Conservation (phyloP, 306 rosid species). For the Quercus variabilis region DNA sequence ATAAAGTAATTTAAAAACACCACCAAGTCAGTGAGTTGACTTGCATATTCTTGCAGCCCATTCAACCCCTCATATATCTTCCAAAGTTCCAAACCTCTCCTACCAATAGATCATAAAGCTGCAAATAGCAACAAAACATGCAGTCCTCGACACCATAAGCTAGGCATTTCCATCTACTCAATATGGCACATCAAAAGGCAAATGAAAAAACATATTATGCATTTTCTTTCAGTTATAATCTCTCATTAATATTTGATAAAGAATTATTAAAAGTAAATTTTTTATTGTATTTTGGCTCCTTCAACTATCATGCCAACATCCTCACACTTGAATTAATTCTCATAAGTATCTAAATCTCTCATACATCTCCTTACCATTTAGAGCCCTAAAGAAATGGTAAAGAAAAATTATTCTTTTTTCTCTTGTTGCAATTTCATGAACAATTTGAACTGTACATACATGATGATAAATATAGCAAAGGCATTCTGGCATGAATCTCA, state of each 20-base stretch:
- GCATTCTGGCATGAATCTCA: constrained; percentile 99
- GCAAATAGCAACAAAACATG: neutral
- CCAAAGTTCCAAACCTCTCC: neutral
- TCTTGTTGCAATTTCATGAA: neutral
- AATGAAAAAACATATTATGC: neutral
- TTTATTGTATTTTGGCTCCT: neutral
- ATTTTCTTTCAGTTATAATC: neutral
- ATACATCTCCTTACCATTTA: neutral
- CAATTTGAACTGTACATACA: constrained; percentile 42
- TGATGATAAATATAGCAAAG: constrained; percentile 98
- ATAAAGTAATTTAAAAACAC: neutral
- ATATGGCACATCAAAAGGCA: neutral
- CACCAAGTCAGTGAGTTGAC: neutral
- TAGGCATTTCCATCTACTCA: neutral
- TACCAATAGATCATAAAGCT: neutral
- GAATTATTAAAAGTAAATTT: neutral
- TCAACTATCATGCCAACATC: neutral
- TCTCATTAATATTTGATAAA: neutral
- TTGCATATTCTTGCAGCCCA: neutral
- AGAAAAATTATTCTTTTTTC: neutral
- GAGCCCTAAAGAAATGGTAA: neutral
- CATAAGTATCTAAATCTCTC: neutral
- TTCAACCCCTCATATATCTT: neutral
- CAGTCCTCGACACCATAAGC: neutral
- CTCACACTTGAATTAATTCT: neutral